Conservation (phyloP, 768 basidiomycete species). For the Clitopilus hobsonii region DNA sequence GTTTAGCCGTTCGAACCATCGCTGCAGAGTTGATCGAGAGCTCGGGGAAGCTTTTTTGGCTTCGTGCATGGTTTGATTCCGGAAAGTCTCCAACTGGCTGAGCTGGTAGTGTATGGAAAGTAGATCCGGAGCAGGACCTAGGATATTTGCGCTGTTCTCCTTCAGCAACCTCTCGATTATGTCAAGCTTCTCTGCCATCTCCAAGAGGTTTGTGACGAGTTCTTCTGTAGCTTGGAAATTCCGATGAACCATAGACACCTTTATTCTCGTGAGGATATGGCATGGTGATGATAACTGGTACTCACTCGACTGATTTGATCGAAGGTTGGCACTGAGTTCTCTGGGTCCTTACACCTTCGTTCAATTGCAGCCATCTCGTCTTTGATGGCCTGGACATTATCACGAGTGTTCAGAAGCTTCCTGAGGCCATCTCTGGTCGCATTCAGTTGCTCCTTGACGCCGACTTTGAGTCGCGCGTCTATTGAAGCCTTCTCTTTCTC, state of each 20-base stretch:
- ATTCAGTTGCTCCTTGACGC: slow-evolving; percentile 90
- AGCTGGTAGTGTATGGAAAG: slow-evolving; percentile 89
- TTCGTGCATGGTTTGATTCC: slow-evolving; percentile 92
- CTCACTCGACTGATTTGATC: slow-evolving; percentile 93
- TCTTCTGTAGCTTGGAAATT: slow-evolving; percentile 95
- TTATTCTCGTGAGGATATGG: neutral
- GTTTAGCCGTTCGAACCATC: slow-evolving; percentile 84
- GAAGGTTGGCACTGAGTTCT: slow-evolving; percentile 77
- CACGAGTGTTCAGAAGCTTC: slow-evolving; percentile 72
- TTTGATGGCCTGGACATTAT: slow-evolving; percentile 75
- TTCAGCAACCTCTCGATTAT: slow-evolving; percentile 74
- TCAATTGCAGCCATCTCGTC: slow-evolving; percentile 85
- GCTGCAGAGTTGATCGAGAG: slow-evolving; percentile 62
- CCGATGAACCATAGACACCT: slow-evolving; percentile 95
- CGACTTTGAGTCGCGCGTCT: slow-evolving; percentile 82
- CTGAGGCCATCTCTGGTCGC: slow-evolving; percentile 85
- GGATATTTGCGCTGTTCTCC: slow-evolving; percentile 68
- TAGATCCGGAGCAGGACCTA: slow-evolving; percentile 84
- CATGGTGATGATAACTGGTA: slow-evolving; percentile 7
- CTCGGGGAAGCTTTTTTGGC: slow-evolving; percentile 77
- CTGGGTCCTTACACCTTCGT: slow-evolving; percentile 69
- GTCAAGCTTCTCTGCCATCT: slow-evolving; percentile 84
- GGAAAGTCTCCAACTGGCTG: slow-evolving; percentile 88
- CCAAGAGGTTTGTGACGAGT: slow-evolving; percentile 90
- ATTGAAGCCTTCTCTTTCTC: slow-evolving; percentile 96